Percentiles rank a stretch among this genome's conserved stretches.
Conservation (phyloP, 176 grass and related monocot species). For the Canna indica region DNA sequence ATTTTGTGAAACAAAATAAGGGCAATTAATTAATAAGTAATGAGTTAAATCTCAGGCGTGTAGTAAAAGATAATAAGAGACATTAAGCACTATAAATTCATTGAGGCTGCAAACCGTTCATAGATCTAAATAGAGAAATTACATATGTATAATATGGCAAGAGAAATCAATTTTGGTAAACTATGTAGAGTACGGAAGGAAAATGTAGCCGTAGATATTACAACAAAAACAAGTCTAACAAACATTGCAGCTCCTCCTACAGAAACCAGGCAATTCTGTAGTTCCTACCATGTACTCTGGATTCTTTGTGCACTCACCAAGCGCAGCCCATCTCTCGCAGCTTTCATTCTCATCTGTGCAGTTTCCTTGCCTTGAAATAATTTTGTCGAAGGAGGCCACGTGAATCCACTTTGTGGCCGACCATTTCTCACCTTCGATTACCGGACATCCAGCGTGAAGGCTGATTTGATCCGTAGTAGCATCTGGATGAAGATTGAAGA, state of each 20-base stretch:
- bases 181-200: no score
- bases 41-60: no score
- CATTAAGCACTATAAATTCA: no score
- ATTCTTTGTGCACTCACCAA: slow-evolving; percentile 86
- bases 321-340: slow-evolving; percentile 53
- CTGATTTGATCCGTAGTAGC: slow-evolving; percentile 45
- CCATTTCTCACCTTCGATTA: slow-evolving; percentile 90
- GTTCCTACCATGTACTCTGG: slow-evolving; percentile 75
- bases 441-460: slow-evolving; percentile 72
- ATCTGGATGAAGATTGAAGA: slow-evolving; percentile 84
- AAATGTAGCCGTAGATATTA: no score
- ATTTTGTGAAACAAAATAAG: no score
- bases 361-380: slow-evolving; percentile 37
- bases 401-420: slow-evolving; percentile 87
- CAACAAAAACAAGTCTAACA: slow-evolving; percentile 31
- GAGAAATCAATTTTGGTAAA: no score
- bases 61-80: no score
- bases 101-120: no score
- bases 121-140: no score
- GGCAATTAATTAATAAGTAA: no score
- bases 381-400: slow-evolving; percentile 69
- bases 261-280: slow-evolving; percentile 41
- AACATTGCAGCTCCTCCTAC: slow-evolving; percentile 69
- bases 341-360: slow-evolving; percentile 69
- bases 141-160: no score